phyloP scores from a whole-genome alignment of 345 rosid species.

The Zanthoxylum bungeanum region DNA sequence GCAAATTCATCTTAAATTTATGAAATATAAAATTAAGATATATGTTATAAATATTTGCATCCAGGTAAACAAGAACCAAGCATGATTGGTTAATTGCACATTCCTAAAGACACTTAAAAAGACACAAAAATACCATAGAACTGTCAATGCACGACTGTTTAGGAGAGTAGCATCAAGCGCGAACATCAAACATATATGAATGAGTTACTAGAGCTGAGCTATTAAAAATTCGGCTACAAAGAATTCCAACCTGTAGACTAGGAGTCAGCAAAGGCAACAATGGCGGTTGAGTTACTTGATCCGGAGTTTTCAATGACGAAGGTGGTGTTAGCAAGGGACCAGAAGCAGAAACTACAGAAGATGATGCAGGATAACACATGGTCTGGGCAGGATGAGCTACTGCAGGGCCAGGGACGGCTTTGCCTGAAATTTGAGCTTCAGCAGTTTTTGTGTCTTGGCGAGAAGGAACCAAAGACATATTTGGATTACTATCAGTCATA shows the following conservation, averaged over 20 bases:
- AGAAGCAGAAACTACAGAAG: slow-evolving; percentile 17
- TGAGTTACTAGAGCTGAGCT: background rate
- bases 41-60: background rate
- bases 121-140: background rate
- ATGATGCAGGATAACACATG: slow-evolving; percentile 7
- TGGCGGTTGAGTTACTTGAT: slow-evolving; percentile 30
- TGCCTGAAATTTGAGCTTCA: slow-evolving; percentile 16
- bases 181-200: slow-evolving; percentile 2
- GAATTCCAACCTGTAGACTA: slow-evolving; percentile 20
- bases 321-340: slow-evolving; percentile 22
- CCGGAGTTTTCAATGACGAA: slow-evolving; percentile 19
- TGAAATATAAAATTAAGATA: background rate
- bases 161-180: background rate
- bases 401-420: slow-evolving; percentile 10
- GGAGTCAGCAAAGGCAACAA: slow-evolving; percentile 37
- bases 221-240: background rate
- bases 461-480: slow-evolving; percentile 16
- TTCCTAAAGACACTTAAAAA: background rate
- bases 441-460: slow-evolving; percentile 5
- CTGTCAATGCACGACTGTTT: background rate
- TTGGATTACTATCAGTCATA: slow-evolving; percentile 4
- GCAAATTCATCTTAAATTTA: background rate
- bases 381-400: slow-evolving; percentile 10
- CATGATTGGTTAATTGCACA: background rate
- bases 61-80: background rate